phyloP scores from a whole-genome alignment of 768 basidiomycete genomes.

The Clitopilus passeckerianus region DNA sequence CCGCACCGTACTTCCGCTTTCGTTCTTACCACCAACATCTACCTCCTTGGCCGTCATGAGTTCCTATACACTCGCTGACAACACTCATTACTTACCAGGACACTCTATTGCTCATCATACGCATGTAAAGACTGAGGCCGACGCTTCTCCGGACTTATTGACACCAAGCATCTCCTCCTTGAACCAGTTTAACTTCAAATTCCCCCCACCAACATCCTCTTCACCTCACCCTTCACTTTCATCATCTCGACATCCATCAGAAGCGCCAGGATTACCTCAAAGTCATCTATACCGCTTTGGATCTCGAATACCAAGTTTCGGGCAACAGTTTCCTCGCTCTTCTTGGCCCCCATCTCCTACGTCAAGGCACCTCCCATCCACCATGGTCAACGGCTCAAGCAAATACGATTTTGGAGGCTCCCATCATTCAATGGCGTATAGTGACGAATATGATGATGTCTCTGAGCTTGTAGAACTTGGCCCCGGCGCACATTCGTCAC shows the following conservation, averaged over 20 bases:
- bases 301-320: conserved; percentile 14
- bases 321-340: conserved; percentile 15
- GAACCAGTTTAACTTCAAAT: conserved; percentile 32
- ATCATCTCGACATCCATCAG: conserved; percentile 27
- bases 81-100: conserved; percentile 11
- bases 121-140: conserved; percentile 37
- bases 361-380: neutral
- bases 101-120: conserved; percentile 13
- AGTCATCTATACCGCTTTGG: conserved; percentile 30
- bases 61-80: conserved; percentile 13
- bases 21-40: conserved; percentile 8
- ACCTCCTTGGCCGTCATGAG: conserved; percentile 12
- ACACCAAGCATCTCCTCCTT: conserved; percentile 23
- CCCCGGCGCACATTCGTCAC: conserved; percentile 12
- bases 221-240: conserved; percentile 29
- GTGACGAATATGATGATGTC: conserved; percentile 61
- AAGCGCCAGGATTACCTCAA: conserved; percentile 21
- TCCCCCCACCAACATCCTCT: conserved; percentile 22
- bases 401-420: conserved; percentile 11
- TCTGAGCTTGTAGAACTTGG: conserved; percentile 46
- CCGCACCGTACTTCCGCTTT: neutral
- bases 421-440: conserved; percentile 36
- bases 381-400: conserved; percentile 9
- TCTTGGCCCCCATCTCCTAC: conserved; percentile 22
- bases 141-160: conserved; percentile 38